Evolutionary conservation across 2,329 filamentous ascomycete genomes (phyloP), one percentile per base, ranked within the genome.

Genomic region (Tolypocladium nubicola): DNA sequence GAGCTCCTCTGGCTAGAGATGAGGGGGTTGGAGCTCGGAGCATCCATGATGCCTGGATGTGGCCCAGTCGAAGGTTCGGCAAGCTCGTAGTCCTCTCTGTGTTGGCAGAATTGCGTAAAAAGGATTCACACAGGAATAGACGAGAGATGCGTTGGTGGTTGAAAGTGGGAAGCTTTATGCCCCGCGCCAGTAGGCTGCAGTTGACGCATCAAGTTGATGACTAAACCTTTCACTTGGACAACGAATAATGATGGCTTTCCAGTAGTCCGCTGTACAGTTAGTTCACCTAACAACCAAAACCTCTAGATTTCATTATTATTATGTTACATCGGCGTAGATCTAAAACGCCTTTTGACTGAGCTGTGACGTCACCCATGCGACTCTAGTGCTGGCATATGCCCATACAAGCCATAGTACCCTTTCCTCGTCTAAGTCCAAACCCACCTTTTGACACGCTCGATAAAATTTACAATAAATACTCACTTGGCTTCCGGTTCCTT

Each of bases 1-100:
- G 82, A 81, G 63, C 84, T 80, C 72, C 85, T 87, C 66, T 84
- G 80, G 58, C 78, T 79, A 7, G 86, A 89, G 52, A 90, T 70
- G 60, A 89, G 78, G 56, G 84, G 76, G 64, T 85, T 86, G 63
- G 62, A 56, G 59, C 59, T 62, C 59, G 70, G 61, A 60, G 76
- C 71, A 58, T 76, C 76, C 80, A 85, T 86, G 56, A 53, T 73
- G 65, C 61, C 54, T 26, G 30, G 16, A 33, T 23, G 33, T 21
- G n/a, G 50, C 52, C 30, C n/a, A 26, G 39, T 19, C 33, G 3
- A 30, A 26, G 7, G 53, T n/a, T 30, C 13, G 26, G 16, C 39
- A 54, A 54, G 38, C 39, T 21, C 16, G 6, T 9, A n/a, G 16
- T 23, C 10, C n/a, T n/a, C 5, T 8, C 11, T 10, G 30, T n/a